Evolutionary conservation across 257 asterid species (phyloP), one percentile per base, ranked within the genome.

Genomic region (Asclepias syriaca): DNA sequence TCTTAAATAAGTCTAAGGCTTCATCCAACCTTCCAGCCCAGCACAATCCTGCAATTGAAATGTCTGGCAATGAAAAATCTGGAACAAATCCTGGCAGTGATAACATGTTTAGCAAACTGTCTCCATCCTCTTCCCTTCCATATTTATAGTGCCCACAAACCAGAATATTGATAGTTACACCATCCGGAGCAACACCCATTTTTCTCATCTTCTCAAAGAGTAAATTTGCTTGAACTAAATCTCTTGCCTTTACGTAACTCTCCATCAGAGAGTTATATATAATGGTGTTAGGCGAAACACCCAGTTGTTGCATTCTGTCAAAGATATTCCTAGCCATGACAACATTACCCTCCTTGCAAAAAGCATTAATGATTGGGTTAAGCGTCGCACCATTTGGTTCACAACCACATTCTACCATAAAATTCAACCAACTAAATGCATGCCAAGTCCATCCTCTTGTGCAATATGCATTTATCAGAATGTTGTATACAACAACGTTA

Each of bases 181-280:
- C 80, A 87, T 91, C 97, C 71, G 97, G 90, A 70, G 83, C 74
- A 51, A 91, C 83, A 51, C 93, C 87, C 68, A 80, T 86, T 68
- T 72, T 84, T 79, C 79, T 84, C 97, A 94, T 94, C 72, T 89
- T 90, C 71, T 87, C 85, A 82, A 80, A 91, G 64, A 94, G 90
- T 82, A 84, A 59, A 60, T 70, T 77, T 65, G 97, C 97, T 66
- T 40, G 76, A 78, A 77, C 74, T 21, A 89, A 74, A 71, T 91
- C 93, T 80, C 97, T 84, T 7, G 90, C 90, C 84, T 94, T 94
- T 58, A 88, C 93, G 76, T 86, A 94, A 69, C 99, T 97, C 74
- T 89, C 88, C 95, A 94, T 88, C 90, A 94, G 75, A 72, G 85
- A 72, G 34, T 94, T 94, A 76, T 85, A 94, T 57, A 77, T 74